Conservation (phyloP, 2,329 filamentous ascomycete genomes). For the Allantophomopsis lycopodina region DNA sequence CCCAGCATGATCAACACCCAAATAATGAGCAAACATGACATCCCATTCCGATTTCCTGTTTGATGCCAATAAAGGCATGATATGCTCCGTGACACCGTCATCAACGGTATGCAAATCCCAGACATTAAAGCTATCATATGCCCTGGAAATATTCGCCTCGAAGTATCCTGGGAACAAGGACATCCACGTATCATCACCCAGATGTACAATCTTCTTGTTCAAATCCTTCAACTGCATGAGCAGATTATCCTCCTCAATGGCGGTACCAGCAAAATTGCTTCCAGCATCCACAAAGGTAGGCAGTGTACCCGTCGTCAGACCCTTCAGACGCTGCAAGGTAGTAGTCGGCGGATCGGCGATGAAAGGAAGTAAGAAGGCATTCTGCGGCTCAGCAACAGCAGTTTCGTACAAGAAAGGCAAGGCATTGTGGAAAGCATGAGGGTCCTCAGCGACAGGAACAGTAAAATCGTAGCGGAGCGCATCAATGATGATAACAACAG, state of each 20-base stretch:
- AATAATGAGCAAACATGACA: conserved; percentile 83
- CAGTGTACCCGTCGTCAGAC: conserved; percentile 84
- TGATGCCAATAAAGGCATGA: conserved; percentile 66
- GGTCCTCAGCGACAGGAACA: conserved; percentile 46
- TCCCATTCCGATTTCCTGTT: conserved; percentile 67
- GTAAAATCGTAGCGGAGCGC: conserved; percentile 96
- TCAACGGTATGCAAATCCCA: conserved; percentile 97
- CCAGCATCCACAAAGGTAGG: conserved; percentile 91
- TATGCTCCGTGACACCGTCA: conserved; percentile 83
- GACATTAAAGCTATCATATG: conserved; percentile 96
- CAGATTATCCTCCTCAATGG: conserved; percentile 85
- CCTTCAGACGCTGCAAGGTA: conserved; percentile 84
- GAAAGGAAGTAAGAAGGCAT: conserved; percentile 85
- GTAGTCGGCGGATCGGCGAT: conserved; percentile 94
- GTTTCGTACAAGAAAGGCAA: conserved; percentile 80
- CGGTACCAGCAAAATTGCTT: conserved; percentile 88
- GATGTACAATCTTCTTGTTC: conserved; percentile 71
- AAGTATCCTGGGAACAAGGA: conserved; percentile 90
- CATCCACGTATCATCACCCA: conserved; percentile 98
- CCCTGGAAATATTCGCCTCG: conserved; percentile 67
- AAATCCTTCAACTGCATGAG: conserved; percentile 48
- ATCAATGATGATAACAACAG: conserved; percentile 82
- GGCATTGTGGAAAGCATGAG: conserved; percentile 65
- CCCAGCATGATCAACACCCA: conserved; percentile 93
- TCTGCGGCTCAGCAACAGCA: conserved; percentile 56